Percentiles rank a stretch among this genome's conserved stretches.
Evolutionary conservation across 108 stramenopile genomes (phyloP).

Genomic region (Cyclostephanos invisitatus): DNA sequence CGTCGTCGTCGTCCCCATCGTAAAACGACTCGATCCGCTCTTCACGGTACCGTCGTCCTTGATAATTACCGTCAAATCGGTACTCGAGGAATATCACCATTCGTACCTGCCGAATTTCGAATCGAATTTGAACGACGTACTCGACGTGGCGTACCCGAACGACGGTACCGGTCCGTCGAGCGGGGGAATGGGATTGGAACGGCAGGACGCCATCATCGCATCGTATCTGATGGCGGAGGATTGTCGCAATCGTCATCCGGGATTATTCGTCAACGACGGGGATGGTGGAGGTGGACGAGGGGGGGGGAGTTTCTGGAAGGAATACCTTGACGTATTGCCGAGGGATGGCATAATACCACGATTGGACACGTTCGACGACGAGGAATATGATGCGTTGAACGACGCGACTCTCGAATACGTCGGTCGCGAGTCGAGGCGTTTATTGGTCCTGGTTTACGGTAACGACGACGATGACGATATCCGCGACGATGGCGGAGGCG

Average conservation of each 20-base stretch:
- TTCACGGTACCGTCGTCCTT: slow-evolving; percentile 48
- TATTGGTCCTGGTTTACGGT: slow-evolving; percentile 21
- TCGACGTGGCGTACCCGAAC: slow-evolving; percentile 7
- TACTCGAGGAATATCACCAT: slow-evolving; percentile 34
- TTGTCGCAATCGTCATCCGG: slow-evolving; percentile 23
- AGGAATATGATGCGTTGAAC: slow-evolving; percentile 28
- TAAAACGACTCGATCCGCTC: slow-evolving; percentile 34
- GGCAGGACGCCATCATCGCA: slow-evolving; percentile 48
- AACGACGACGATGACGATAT: not conserved
- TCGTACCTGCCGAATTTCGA: slow-evolving; percentile 15
- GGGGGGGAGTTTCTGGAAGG: slow-evolving; percentile 29
- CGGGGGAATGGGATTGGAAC: slow-evolving; percentile 37
- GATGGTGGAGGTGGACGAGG: not conserved
- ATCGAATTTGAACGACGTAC: slow-evolving; percentile 5
- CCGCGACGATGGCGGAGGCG: not conserved
- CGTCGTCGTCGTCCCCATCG: slow-evolving; percentile 9
- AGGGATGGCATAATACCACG: slow-evolving; percentile 24
- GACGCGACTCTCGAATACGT: slow-evolving; percentile 21
- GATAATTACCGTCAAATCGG: slow-evolving; percentile 33
- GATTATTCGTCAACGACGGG: not conserved
- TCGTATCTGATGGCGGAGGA: slow-evolving; percentile 45
- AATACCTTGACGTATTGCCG: slow-evolving; percentile 44
- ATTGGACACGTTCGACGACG: slow-evolving; percentile 50
- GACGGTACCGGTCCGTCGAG: slow-evolving; percentile 12
- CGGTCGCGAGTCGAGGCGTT: slow-evolving; percentile 26